Conservation (phyloP, 2,329 filamentous ascomycete genomes). For the Epichloe coenophiala region DNA sequence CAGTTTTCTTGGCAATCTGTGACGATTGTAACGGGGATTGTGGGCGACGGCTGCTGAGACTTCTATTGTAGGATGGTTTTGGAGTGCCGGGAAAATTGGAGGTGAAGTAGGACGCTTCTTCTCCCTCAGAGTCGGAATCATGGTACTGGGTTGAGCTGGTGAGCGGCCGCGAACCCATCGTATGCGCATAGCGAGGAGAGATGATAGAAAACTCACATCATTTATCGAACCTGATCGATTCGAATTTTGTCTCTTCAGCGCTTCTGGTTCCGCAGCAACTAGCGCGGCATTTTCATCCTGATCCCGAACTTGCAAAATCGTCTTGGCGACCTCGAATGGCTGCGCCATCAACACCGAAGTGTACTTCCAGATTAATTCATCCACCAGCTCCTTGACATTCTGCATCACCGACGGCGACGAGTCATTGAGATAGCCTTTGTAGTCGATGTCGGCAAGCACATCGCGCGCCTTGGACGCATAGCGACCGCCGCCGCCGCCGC, state of each 20-base stretch:
- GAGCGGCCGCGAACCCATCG: background rate
- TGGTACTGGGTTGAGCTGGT: slow-evolving; percentile 7
- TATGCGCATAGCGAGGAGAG: background rate
- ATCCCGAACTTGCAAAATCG: slow-evolving; percentile 63
- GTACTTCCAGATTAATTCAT: slow-evolving; percentile 87
- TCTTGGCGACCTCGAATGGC: slow-evolving; percentile 95
- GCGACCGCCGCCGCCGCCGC: slow-evolving; percentile 10
- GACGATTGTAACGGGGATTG: slow-evolving; percentile 16
- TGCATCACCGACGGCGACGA: slow-evolving; percentile 61
- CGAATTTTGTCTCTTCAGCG: slow-evolving; percentile 16
- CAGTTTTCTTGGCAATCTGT: slow-evolving; percentile 16
- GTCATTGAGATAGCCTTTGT: slow-evolving; percentile 73
- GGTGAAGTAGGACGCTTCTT: slow-evolving; percentile 77
- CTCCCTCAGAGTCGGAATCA: slow-evolving; percentile 57
- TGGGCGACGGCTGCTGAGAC: slow-evolving; percentile 18
- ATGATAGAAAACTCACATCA: slow-evolving; percentile 16
- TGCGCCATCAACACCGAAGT: slow-evolving; percentile 78
- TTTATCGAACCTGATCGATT: slow-evolving; percentile 21
- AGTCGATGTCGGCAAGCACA: slow-evolving; percentile 82
- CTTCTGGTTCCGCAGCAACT: slow-evolving; percentile 12
- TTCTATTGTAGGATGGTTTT: slow-evolving; percentile 24
- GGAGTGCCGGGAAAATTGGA: slow-evolving; percentile 46
- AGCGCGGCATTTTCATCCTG: slow-evolving; percentile 34
- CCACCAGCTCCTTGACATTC: slow-evolving; percentile 61
- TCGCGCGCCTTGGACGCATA: slow-evolving; percentile 55